phyloP scores from a whole-genome alignment of 805 yeast species.

The Candida ascalaphidarum region DNA sequence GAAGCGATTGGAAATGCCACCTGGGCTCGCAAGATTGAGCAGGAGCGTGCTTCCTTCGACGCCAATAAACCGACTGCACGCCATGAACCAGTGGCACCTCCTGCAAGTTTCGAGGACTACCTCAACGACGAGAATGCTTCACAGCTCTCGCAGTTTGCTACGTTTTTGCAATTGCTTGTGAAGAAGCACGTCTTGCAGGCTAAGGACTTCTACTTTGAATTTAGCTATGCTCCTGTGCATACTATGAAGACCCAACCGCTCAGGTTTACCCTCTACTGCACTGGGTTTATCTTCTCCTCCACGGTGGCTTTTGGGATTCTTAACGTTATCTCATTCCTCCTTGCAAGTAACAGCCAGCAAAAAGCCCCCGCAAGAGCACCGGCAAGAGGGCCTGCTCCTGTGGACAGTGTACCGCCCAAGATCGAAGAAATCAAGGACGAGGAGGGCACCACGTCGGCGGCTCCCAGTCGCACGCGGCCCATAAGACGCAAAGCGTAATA shows the following conservation, averaged over 20 bases:
- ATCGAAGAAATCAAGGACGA: too few species aligned
- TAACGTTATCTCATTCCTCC: constrained; percentile 24
- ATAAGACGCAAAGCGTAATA: too few species aligned
- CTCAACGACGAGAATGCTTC: constrained; percentile 10
- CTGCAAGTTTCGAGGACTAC: constrained; percentile 29
- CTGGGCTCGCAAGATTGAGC: constrained; percentile 43
- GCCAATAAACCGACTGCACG: constrained; percentile 32
- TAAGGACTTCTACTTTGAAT: constrained; percentile 25
- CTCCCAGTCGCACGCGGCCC: too few species aligned
- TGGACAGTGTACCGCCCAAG: too few species aligned
- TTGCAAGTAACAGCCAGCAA: constrained; percentile 2
- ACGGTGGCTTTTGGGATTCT: constrained; percentile 35
- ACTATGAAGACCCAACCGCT: constrained; percentile 39
- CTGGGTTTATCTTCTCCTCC: constrained; percentile 29
- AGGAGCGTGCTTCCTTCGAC: constrained; percentile 40
- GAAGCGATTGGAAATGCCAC: constrained; percentile 76
- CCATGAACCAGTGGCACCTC: constrained; percentile 37
- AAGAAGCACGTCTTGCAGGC: constrained; percentile 14
- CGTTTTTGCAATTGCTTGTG: constrained; percentile 11
- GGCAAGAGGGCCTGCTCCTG: too few species aligned
- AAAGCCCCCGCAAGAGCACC: too few species aligned
- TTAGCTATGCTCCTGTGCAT: constrained; percentile 35
- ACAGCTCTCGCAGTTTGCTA: constrained; percentile 5
- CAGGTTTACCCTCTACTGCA: constrained; percentile 41
- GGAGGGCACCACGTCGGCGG: too few species aligned